Base-by-base conservation (phyloP, 2,329 filamentous ascomycete genomes). In the Beauveria medogensis region DNA sequence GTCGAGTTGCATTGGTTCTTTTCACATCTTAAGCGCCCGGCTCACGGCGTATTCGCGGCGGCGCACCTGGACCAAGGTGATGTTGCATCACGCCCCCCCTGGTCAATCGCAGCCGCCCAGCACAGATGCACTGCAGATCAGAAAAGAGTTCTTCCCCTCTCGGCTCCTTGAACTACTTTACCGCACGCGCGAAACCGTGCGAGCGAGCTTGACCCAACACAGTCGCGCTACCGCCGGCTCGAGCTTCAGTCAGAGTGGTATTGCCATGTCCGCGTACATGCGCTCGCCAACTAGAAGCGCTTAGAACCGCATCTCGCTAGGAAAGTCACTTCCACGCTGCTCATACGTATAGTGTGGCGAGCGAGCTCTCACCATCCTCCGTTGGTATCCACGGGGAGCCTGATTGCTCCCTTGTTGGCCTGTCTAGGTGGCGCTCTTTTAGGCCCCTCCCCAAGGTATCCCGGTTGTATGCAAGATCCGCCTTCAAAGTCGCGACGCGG, bases 11-110 rank as follows among this genome's bases (percentile, higher is more conserved):
- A 51, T 59, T 16, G 47, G 26, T 22, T 24, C 34, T 52, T 51
- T 52, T 43, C 47, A 8, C 24, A 22, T 52, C 52, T 53, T 59
- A 59, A 59, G 56, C 56, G 56, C 56, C 56, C 24, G 34, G 37
- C 56, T 59, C 56, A 46, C 37, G 47, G 47, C 16, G 22, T 22
- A 14, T 28, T 43, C 20, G 40, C 43, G 43, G 52, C 43, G 54
- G 43, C 37, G 43, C 24, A 44, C 6, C 24, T 20, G 16, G 55
- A 18, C 53, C 26, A 28, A 14, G 8, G n/a, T 40, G 34, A 59
- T 59, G 56, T 52, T 59, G 56, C 56, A 59, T 52, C 56, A 59
- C 47, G 46, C 46, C 47, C 55, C 55, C 54, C 55, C 46, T 34
- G 26, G 34, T 52, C 26, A 40, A 9, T 24, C 14, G 47, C 37